Evolutionary conservation across 2,329 filamentous ascomycete species (phyloP).

Genomic region (Ascochyta viciae-villosae): DNA sequence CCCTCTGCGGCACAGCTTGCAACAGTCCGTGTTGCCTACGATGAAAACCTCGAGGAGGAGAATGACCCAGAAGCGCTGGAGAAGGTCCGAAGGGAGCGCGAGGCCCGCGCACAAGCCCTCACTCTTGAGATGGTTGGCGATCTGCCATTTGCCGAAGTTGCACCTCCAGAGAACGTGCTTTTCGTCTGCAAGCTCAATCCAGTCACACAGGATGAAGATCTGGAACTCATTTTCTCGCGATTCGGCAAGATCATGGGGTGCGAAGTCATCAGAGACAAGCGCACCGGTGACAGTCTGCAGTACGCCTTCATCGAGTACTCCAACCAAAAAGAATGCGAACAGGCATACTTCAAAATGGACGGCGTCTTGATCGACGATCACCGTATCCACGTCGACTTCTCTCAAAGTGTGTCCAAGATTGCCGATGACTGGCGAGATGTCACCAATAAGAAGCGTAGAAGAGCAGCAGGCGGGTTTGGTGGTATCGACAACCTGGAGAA

Average conservation of each 20-base stretch:
- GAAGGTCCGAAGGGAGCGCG: constrained; percentile 80
- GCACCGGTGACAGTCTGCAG: constrained; percentile 92
- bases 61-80: constrained; percentile 83
- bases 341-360: constrained; percentile 99
- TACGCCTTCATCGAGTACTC: constrained; percentile 98
- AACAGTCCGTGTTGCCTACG: constrained; percentile 89
- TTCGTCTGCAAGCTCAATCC: constrained; percentile 99
- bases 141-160: constrained; percentile 95
- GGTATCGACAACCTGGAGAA: constrained; percentile 88
- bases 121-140: constrained; percentile 98
- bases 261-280: constrained; percentile 92
- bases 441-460: constrained; percentile 79
- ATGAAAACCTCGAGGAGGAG: constrained; percentile 80
- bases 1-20: constrained; percentile 86
- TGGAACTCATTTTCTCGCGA: constrained; percentile 94
- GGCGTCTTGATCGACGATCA: constrained; percentile 96
- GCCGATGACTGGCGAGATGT: constrained; percentile 88
- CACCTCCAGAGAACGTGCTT: constrained; percentile 93
- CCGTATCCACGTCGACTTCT: constrained; percentile 98
- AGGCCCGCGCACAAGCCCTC: constrained; percentile 90
- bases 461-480: constrained; percentile 77
- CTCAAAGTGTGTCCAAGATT: constrained; percentile 86
- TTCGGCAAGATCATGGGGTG: constrained; percentile 96
- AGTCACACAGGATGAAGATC: constrained; percentile 91
- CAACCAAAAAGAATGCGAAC: constrained; percentile 89